phyloP scores from a whole-genome alignment of 345 rosid species.

The Dipteronia dyeriana region DNA sequence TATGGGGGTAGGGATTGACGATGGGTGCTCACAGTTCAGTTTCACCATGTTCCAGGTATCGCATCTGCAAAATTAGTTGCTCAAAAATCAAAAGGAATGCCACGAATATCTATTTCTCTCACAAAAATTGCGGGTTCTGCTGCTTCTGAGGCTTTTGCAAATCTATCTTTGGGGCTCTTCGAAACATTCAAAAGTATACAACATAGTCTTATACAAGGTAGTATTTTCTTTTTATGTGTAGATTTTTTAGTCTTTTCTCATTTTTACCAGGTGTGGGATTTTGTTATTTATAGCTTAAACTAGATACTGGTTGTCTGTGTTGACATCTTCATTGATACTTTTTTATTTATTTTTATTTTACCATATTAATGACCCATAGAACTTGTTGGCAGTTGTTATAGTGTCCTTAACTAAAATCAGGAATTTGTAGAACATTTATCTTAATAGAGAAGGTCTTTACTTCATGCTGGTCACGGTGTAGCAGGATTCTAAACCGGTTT shows the following conservation, averaged over 20 bases:
- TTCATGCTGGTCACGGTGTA: not conserved
- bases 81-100: constrained; percentile 94
- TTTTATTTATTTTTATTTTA: not conserved
- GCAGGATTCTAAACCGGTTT: not conserved
- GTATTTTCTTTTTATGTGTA: constrained; percentile 6
- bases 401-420: not conserved
- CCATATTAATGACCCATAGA: not conserved
- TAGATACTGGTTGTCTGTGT: not conserved
- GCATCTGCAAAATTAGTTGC: constrained; percentile 62
- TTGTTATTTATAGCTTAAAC: constrained; percentile 9
- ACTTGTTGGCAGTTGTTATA: not conserved
- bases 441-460: not conserved
- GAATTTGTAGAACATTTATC: constrained; percentile 4
- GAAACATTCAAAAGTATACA: constrained; percentile 49
- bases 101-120: constrained; percentile 58
- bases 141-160: constrained; percentile 62
- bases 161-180: constrained; percentile 62
- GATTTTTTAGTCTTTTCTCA: not conserved
- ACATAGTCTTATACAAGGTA: constrained; percentile 51
- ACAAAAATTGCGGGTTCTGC: constrained; percentile 53
- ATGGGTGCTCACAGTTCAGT: not conserved
- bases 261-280: not conserved
- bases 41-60: constrained; percentile 41
- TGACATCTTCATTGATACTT: not conserved
- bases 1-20: too few relatives aligned